Percentiles rank a stretch among this genome's conserved stretches.
Evolutionary conservation across 495 filamentous ascomycete genomes (phyloP).

Genomic region (Lasiosphaeris hirsuta): DNA sequence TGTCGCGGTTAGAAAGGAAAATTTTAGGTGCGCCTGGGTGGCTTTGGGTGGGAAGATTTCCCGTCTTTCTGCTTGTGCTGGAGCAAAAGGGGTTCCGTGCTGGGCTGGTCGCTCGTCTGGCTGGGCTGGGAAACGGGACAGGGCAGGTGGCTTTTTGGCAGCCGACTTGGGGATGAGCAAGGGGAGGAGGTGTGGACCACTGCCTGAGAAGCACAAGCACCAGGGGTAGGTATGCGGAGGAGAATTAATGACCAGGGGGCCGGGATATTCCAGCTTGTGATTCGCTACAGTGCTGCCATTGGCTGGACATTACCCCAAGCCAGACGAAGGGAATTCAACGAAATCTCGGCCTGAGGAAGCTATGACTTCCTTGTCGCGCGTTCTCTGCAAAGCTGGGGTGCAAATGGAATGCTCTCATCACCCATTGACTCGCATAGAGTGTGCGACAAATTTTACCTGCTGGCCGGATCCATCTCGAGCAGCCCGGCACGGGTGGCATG

Average conservation of each 20-base stretch:
- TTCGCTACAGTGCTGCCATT: constrained; percentile 21
- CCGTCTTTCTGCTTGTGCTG: constrained; percentile 19
- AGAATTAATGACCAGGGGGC: constrained; percentile 25
- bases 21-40: constrained; percentile 33
- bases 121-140: constrained; percentile 15
- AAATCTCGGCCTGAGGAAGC: constrained; percentile 14
- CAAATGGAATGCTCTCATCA: background rate
- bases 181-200: constrained; percentile 9
- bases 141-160: constrained; percentile 13
- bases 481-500: too few species aligned
- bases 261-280: constrained; percentile 13
- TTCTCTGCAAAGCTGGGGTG: constrained; percentile 2
- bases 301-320: constrained; percentile 20
- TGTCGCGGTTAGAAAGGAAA: constrained; percentile 33
- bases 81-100: constrained; percentile 33
- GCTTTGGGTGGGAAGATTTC: constrained; percentile 26
- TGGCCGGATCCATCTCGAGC: too few species aligned
- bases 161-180: constrained; percentile 13
- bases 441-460: too few species aligned
- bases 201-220: constrained; percentile 5
- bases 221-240: constrained; percentile 17
- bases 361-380: constrained; percentile 7
- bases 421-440: background rate
- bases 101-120: background rate
- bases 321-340: background rate